Evolutionary conservation across 345 rosid species (phyloP).

Genomic region (Microthlaspi erraticum): DNA sequence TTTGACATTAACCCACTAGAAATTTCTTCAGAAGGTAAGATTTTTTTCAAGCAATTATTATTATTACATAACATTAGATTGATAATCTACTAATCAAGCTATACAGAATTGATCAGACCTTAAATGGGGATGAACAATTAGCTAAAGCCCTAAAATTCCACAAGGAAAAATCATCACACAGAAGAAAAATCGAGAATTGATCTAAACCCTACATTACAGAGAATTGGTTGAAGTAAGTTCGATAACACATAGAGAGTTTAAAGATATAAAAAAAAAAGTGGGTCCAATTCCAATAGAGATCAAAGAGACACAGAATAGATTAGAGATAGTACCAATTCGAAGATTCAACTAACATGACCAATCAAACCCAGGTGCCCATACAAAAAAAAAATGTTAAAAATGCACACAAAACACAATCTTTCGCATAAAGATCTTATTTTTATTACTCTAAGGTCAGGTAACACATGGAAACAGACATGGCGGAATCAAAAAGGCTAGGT

Average conservation of each 20-base stretch:
- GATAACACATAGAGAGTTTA: conserved; percentile 12
- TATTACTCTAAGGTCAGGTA: conserved; percentile 41
- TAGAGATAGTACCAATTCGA: conserved; percentile 35
- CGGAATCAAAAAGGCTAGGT: conserved; percentile 50
- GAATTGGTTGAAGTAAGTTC: not conserved
- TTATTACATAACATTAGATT: conserved; percentile 9
- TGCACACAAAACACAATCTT: conserved; percentile 36
- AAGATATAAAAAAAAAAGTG: conserved; percentile 18
- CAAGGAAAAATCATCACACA: not conserved
- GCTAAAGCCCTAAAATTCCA: conserved; percentile 30
- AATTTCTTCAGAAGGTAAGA: conserved; percentile 23
- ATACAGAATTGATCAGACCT: conserved; percentile 11
- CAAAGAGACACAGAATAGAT: conserved; percentile 31
- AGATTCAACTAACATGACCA: conserved; percentile 35
- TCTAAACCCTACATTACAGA: conserved; percentile 37
- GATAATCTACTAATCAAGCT: conserved; percentile 6
- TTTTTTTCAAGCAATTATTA: conserved; percentile 2
- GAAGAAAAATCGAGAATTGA: conserved; percentile 18
- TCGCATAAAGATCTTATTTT: conserved; percentile 29
- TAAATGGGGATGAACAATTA: conserved; percentile 12
- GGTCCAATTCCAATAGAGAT: conserved; percentile 50
- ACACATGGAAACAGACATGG: conserved; percentile 49
- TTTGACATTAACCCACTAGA: not conserved
- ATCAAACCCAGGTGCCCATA: conserved; percentile 47
- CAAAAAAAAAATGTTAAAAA: conserved; percentile 30